These are phyloP conservation scores for Amanita pseudoporphyria DNA, from an alignment of 768 basidiomycete species.

Conservation along the genomic window DNA sequence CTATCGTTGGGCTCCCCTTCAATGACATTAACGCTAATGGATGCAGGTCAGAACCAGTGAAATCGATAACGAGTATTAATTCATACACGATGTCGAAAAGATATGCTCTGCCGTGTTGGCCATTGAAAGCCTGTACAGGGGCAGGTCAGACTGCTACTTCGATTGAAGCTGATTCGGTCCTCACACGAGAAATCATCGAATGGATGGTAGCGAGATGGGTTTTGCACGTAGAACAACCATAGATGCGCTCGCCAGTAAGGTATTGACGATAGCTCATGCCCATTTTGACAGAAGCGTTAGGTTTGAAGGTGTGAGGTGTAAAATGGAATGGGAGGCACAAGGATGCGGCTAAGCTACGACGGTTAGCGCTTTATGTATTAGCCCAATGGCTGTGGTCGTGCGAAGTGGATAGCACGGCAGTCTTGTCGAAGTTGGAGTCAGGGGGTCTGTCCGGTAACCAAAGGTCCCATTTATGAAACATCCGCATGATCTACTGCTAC, in stretches of 20 bases:
- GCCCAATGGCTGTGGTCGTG: conserved; percentile 9
- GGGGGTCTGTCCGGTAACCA: conserved; percentile 3
- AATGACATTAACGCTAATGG: conserved; percentile 75
- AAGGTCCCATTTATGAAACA: conserved; percentile 7
- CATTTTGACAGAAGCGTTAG: conserved; percentile 38
- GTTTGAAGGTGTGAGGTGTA: background rate
- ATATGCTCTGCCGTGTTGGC: conserved; percentile 92
- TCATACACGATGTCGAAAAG: conserved; percentile 91
- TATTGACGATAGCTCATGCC: conserved; percentile 87
- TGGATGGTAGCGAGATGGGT: conserved; percentile 90
- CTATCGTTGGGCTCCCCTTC: conserved; percentile 88
- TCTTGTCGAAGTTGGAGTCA: conserved; percentile 9
- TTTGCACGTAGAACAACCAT: conserved; percentile 79
- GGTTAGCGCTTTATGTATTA: conserved; percentile 4
- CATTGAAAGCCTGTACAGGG: conserved; percentile 80
- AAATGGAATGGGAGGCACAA: conserved; percentile 1
- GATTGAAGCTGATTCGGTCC: conserved; percentile 16
- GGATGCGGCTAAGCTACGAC: background rate
- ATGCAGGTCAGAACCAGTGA: conserved; percentile 9
- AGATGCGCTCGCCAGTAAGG: conserved; percentile 77
- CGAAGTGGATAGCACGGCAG: conserved; percentile 10
- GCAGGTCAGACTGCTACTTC: conserved; percentile 11
- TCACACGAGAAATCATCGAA: conserved; percentile 82
- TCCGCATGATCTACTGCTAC: background rate
- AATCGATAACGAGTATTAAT: background rate